Conservation (phyloP, 192 early-diverging fungal species). For the Backusella sp. region DNA sequence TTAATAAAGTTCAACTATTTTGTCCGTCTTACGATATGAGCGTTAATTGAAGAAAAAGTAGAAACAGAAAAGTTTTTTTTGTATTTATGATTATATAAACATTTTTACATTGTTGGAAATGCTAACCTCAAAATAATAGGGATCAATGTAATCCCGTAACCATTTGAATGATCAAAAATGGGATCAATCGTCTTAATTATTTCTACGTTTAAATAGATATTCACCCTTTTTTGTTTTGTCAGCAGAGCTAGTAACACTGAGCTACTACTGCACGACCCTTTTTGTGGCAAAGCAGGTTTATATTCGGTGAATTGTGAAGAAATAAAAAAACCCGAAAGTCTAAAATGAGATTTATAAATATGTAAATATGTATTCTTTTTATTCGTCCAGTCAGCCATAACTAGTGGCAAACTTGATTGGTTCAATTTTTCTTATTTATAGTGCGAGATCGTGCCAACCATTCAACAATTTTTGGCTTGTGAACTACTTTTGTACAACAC, state of each 20-base stretch:
- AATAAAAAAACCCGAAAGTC: neutral
- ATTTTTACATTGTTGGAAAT: neutral
- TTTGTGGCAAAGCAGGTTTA: neutral
- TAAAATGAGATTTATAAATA: neutral
- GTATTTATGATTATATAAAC: neutral
- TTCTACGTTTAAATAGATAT: neutral
- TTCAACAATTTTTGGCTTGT: neutral
- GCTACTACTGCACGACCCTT: neutral
- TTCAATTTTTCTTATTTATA: neutral
- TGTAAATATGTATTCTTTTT: neutral
- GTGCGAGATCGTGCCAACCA: neutral
- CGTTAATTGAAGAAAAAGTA: neutral
- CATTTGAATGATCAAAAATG: neutral
- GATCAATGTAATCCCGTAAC: neutral
- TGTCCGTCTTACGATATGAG: neutral
- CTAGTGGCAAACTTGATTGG: neutral
- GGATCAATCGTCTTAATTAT: neutral
- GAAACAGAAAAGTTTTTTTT: neutral
- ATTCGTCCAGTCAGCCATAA: constrained; percentile 1
- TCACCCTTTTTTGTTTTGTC: neutral
- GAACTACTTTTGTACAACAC: neutral
- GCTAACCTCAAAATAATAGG: neutral
- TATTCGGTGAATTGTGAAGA: neutral
- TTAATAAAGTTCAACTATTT: neutral
- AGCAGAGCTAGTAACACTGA: constrained; percentile 3